These are phyloP conservation scores for Scheffersomyces quercinus DNA, from an alignment of 1,139 yeast genomes.

Conservation along the genomic window DNA sequence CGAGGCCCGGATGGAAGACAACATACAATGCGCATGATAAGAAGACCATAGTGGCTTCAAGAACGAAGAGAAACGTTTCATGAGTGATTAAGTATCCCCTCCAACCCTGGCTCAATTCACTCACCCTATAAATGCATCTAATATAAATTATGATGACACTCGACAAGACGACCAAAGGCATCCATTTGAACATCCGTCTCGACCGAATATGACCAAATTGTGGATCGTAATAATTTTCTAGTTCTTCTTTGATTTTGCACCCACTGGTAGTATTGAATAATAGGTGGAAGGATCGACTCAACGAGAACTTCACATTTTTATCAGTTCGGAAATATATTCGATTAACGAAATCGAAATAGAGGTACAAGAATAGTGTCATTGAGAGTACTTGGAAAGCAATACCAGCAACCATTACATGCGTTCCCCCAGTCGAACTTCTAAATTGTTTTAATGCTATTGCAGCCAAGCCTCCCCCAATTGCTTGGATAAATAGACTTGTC, in stretches of 20 bases:
- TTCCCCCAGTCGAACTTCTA: constrained; percentile 23
- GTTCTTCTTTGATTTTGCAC: constrained; percentile 10
- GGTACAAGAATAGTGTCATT: constrained; percentile 32
- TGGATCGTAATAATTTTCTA: constrained; percentile 21
- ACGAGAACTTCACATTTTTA: neutral
- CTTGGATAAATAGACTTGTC: constrained; percentile 34
- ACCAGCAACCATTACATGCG: constrained; percentile 40
- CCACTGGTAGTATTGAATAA: constrained; percentile 27
- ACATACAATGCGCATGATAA: constrained; percentile 20
- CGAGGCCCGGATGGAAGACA: constrained; percentile 27
- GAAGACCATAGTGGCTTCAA: constrained; percentile 28
- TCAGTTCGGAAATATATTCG: constrained; percentile 20
- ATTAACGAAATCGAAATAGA: constrained; percentile 28
- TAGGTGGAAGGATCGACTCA: constrained; percentile 13
- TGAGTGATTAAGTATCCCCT: constrained; percentile 34
- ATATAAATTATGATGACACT: constrained; percentile 26
- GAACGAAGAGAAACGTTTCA: constrained; percentile 26
- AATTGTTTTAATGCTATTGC: constrained; percentile 21
- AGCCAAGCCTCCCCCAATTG: constrained; percentile 40
- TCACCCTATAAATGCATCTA: constrained; percentile 33
- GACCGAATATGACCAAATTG: constrained; percentile 15
- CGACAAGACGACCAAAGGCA: constrained; percentile 23
- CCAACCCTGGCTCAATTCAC: constrained; percentile 37
- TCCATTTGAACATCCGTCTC: constrained; percentile 19
- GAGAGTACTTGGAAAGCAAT: constrained; percentile 39